These are phyloP conservation scores for Rubia balearica DNA, from an alignment of 305 asterid species.

Conservation along the genomic window DNA sequence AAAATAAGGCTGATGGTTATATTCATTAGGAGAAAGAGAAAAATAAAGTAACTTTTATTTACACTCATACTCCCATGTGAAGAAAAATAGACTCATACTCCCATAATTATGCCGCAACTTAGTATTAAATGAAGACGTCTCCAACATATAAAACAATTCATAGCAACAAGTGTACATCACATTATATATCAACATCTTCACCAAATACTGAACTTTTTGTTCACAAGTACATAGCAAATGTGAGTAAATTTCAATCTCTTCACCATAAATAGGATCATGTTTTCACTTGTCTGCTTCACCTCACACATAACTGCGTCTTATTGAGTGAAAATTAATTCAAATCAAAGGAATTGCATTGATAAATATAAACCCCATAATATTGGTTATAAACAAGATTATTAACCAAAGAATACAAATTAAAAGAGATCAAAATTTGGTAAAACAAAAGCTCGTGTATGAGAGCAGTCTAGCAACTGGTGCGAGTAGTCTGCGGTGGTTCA, in stretches of 20 bases:
- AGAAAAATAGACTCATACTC: background rate
- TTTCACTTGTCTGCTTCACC: too few relatives aligned
- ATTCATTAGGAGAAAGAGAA: background rate
- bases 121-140: background rate
- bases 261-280: too few relatives aligned
- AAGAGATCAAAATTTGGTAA: background rate
- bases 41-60: background rate
- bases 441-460: background rate
- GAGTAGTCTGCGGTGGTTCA: too few relatives aligned
- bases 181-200: background rate
- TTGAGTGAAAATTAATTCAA: background rate
- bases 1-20: background rate
- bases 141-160: background rate
- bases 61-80: background rate
- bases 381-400: too few relatives aligned
- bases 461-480: background rate
- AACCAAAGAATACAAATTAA: background rate
- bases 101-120: background rate
- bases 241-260: too few relatives aligned
- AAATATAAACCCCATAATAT: too few relatives aligned
- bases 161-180: background rate
- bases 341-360: background rate
- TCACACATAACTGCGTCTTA: too few relatives aligned
- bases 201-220: background rate
- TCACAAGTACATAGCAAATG: too few relatives aligned